Conservation (phyloP, 2,329 filamentous ascomycete species). For the Nemania sp. region DNA sequence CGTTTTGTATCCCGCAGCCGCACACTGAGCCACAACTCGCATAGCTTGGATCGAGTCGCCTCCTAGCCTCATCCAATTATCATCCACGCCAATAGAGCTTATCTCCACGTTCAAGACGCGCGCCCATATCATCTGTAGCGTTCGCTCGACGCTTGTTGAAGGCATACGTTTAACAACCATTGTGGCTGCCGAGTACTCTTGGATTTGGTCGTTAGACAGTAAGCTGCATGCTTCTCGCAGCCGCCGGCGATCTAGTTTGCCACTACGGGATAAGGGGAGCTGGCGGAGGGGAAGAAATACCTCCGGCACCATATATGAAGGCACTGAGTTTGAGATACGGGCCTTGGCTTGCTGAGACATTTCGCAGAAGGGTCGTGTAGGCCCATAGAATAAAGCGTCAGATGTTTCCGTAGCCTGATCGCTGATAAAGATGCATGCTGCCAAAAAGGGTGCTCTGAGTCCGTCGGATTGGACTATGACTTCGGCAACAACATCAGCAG, state of each 20-base stretch:
- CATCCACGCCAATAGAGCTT: slow-evolving; percentile 35
- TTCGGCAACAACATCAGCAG: slow-evolving; percentile 7
- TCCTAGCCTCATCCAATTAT: slow-evolving; percentile 38
- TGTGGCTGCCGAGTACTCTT: neutral
- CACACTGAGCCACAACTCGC: slow-evolving; percentile 45
- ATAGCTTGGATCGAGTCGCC: slow-evolving; percentile 52
- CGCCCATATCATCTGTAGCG: slow-evolving; percentile 41
- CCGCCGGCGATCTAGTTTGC: slow-evolving; percentile 39
- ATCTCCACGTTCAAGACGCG: slow-evolving; percentile 44
- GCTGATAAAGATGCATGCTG: neutral
- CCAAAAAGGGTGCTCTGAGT: neutral
- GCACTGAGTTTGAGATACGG: slow-evolving; percentile 24
- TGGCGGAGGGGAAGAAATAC: slow-evolving; percentile 35
- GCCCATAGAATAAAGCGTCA: neutral
- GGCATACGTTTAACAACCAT: slow-evolving; percentile 1
- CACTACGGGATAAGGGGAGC: slow-evolving; percentile 35
- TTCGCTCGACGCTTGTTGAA: slow-evolving; percentile 5
- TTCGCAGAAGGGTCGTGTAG: slow-evolving; percentile 13
- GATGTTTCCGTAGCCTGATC: neutral
- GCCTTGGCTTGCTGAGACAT: neutral
- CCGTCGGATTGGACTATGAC: slow-evolving; percentile 1
- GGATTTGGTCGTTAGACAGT: slow-evolving; percentile 6
- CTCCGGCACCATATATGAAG: slow-evolving; percentile 43
- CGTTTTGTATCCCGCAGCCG: slow-evolving; percentile 36
- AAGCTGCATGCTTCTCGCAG: slow-evolving; percentile 38